Evolutionary conservation across 257 asterid genomes (phyloP).

Genomic region (Agastache rugosa): DNA sequence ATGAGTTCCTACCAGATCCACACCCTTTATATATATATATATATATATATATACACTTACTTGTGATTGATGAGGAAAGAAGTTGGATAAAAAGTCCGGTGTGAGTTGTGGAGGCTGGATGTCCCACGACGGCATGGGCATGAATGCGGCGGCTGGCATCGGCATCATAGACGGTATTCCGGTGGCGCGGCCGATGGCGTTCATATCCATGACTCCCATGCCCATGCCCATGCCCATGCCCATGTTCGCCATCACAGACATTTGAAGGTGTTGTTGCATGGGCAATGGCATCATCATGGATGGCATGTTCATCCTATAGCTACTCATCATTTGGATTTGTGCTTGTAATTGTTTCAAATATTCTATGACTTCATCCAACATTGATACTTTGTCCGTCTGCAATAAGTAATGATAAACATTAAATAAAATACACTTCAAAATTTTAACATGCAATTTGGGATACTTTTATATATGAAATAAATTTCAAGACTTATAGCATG

Average conservation of each 20-base stretch:
- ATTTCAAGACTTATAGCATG: no score
- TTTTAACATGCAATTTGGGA: no score
- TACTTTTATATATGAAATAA: no score
- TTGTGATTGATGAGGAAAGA: neutral
- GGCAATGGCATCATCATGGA: constrained; percentile 68
- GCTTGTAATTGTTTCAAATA: constrained; percentile 79
- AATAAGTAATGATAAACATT: neutral
- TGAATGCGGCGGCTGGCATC: constrained; percentile 1
- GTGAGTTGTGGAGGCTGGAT: neutral
- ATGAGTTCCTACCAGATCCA: no score
- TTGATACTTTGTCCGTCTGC: constrained; percentile 92
- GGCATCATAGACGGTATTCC: constrained; percentile 21
- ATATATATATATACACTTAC: neutral
- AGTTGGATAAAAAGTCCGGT: neutral
- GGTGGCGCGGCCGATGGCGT: constrained; percentile 42
- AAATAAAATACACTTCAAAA: neutral
- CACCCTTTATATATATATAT: neutral
- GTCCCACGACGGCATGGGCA: neutral
- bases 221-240: constrained; percentile 45
- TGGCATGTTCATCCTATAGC: constrained; percentile 67
- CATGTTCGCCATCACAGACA: constrained; percentile 69
- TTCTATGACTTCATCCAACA: constrained; percentile 92
- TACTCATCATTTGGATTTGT: constrained; percentile 65
- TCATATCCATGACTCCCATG: constrained; percentile 65
- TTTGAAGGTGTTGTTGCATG: constrained; percentile 76